Percentiles rank a stretch among this genome's conserved stretches.
Evolutionary conservation across 768 basidiomycete species (phyloP).

Genomic region (Melanogaster broomeanus): DNA sequence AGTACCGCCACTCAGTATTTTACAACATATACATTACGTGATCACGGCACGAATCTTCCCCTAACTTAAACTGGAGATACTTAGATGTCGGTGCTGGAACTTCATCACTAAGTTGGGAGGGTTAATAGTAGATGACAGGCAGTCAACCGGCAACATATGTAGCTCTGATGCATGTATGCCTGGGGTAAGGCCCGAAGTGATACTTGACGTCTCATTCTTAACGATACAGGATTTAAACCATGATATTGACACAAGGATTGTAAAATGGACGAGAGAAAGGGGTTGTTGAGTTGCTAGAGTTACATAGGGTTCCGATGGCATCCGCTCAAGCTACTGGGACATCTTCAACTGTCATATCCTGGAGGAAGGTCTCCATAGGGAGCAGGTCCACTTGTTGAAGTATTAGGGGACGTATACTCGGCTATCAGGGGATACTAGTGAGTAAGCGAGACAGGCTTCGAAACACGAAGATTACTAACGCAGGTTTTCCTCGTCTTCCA

Average conservation of each 20-base stretch:
- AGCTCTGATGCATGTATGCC: not conserved
- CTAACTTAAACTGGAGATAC: not conserved
- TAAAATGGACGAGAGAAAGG: no score
- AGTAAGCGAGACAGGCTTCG: not conserved
- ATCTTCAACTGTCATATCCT: constrained; percentile 26
- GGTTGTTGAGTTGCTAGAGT: not conserved
- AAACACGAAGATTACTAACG: constrained; percentile 24
- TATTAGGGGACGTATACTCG: constrained; percentile 29
- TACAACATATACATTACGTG: no score
- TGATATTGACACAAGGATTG: no score
- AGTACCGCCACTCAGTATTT: not conserved
- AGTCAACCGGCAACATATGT: not conserved
- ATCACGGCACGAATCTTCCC: no score
- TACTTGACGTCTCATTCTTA: not conserved
- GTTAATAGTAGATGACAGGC: no score
- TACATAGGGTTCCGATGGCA: not conserved
- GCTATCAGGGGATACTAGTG: constrained; percentile 15
- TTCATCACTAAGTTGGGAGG: not conserved
- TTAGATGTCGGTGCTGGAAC: not conserved
- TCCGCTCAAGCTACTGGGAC: constrained; percentile 2
- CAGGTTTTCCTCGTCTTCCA: constrained; percentile 34
- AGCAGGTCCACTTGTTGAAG: constrained; percentile 13
- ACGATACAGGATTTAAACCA: no score
- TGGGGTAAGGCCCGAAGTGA: not conserved
- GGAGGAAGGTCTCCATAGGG: constrained; percentile 30